Evolutionary conservation across 1,284 basidiomycete species (phyloP).

Genomic region (Pyrrhoderma lamaoense): DNA sequence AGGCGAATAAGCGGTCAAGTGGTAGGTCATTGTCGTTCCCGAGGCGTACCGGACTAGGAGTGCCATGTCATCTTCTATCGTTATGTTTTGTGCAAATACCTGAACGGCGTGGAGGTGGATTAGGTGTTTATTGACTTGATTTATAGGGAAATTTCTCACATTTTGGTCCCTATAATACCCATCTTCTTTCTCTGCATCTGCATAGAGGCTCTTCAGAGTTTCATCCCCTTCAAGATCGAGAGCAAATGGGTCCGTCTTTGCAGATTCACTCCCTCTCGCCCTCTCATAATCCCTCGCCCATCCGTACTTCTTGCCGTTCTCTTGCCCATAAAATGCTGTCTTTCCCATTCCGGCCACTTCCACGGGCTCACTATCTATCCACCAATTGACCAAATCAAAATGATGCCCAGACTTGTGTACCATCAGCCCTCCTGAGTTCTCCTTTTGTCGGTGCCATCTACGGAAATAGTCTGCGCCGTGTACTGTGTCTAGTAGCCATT

Average conservation of each 20-base stretch:
- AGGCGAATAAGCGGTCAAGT: slow-evolving; percentile 38
- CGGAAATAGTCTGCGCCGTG: slow-evolving; percentile 20
- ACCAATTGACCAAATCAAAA: slow-evolving; percentile 29
- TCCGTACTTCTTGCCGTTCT: slow-evolving; percentile 40
- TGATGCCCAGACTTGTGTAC: no score
- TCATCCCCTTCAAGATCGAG: slow-evolving; percentile 42
- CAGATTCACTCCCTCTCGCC: slow-evolving; percentile 35
- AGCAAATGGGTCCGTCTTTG: slow-evolving; percentile 43
- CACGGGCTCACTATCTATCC: slow-evolving; percentile 43
- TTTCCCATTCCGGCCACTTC: slow-evolving; percentile 45
- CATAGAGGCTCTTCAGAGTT: slow-evolving; percentile 40
- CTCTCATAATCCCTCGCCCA: slow-evolving; percentile 44
- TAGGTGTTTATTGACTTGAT: slow-evolving; percentile 1
- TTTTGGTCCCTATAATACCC: slow-evolving; percentile 38
- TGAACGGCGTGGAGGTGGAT: no score
- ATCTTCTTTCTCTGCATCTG: slow-evolving; percentile 37
- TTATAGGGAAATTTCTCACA: slow-evolving; percentile 22
- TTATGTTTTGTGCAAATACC: slow-evolving; percentile 46
- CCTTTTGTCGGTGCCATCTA: slow-evolving; percentile 22
- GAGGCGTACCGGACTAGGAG: slow-evolving; percentile 43
- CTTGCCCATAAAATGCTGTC: slow-evolving; percentile 42
- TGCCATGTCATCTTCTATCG: slow-evolving; percentile 51
- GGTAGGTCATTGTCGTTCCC: slow-evolving; percentile 48
- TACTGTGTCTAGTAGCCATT: no score
- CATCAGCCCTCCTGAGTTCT: slow-evolving; percentile 21